These are phyloP conservation scores for Lanmaoa rubissima DNA, from an alignment of 768 basidiomycete genomes.

Conservation along the genomic window DNA sequence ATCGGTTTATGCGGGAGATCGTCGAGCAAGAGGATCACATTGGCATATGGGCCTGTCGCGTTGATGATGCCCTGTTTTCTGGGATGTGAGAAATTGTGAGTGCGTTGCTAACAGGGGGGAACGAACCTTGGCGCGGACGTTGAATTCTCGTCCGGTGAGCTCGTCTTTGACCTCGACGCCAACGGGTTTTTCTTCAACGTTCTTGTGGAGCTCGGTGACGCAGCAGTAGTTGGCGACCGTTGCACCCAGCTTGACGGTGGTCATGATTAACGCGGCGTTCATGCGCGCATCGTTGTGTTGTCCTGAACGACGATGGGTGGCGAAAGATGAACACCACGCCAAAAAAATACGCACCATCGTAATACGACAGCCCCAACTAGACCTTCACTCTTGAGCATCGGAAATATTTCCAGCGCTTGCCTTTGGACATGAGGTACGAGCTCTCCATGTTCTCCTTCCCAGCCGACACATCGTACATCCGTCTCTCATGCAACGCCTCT, in stretches of 20 bases:
- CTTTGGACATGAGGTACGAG: constrained; percentile 93
- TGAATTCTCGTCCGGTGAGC: constrained; percentile 79
- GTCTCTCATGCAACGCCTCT: constrained; percentile 92
- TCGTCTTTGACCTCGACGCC: constrained; percentile 80
- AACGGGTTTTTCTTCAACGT: constrained; percentile 53
- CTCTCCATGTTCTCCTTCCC: constrained; percentile 96
- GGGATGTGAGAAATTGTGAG: background rate
- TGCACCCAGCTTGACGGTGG: constrained; percentile 92
- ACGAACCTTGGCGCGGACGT: constrained; percentile 69
- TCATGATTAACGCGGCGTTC: constrained; percentile 95
- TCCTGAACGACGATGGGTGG: constrained; percentile 42
- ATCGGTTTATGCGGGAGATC: constrained; percentile 76
- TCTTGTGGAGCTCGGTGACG: constrained; percentile 76
- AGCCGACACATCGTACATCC: constrained; percentile 92
- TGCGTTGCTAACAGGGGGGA: no score
- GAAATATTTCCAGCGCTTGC: constrained; percentile 91
- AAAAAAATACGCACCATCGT: constrained; percentile 65
- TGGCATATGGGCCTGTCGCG: constrained; percentile 93
- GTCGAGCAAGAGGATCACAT: constrained; percentile 81
- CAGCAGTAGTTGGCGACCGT: constrained; percentile 87
- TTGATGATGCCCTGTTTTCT: constrained; percentile 79
- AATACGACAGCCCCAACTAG: constrained; percentile 95
- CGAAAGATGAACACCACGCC: background rate
- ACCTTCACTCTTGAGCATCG: constrained; percentile 91
- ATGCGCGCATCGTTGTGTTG: constrained; percentile 99